A percentile compares a stretch with the other conserved stretches of the same genome.
Evolutionary conservation across 176 grass and related monocot species (phyloP).

Genomic region (Zoysia pacifica): DNA sequence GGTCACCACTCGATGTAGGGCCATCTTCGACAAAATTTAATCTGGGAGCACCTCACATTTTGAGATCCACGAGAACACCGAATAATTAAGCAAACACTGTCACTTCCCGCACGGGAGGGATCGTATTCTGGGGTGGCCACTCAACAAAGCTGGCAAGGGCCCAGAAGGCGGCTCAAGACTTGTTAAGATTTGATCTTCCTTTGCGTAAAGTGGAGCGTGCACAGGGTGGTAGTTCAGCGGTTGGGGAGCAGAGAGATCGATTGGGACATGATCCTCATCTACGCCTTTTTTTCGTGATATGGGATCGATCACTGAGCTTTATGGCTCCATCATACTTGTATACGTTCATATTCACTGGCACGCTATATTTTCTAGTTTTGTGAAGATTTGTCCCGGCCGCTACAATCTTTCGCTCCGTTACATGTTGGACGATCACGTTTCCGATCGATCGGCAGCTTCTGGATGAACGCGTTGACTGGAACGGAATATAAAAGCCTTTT

Average conservation of each 20-base stretch:
- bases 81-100: not conserved
- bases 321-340: not conserved
- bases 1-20: not conserved
- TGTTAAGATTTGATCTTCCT: not conserved
- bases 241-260: conserved; percentile 30
- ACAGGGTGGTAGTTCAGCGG: not conserved
- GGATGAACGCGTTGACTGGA: conserved; percentile 35
- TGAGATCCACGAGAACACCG: conserved; percentile 35
- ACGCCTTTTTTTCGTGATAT: conserved; percentile 10
- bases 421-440: conserved; percentile 5
- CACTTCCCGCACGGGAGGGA: not conserved
- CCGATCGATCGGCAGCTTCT: not conserved
- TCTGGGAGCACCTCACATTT: conserved; percentile 24
- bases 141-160: not conserved
- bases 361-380: conserved; percentile 2
- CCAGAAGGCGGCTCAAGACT: not conserved
- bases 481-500: not conserved
- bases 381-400: conserved; percentile 2
- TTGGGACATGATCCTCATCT: conserved; percentile 34
- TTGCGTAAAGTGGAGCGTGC: conserved; percentile 8
- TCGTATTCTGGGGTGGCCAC: conserved; percentile 21
- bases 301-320: not conserved
- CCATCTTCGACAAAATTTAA: not conserved
- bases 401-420: conserved; percentile 5
- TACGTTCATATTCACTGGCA: not conserved